Evolutionary conservation across 2,329 filamentous ascomycete genomes (phyloP).

Genomic region (Graphium sp.): DNA sequence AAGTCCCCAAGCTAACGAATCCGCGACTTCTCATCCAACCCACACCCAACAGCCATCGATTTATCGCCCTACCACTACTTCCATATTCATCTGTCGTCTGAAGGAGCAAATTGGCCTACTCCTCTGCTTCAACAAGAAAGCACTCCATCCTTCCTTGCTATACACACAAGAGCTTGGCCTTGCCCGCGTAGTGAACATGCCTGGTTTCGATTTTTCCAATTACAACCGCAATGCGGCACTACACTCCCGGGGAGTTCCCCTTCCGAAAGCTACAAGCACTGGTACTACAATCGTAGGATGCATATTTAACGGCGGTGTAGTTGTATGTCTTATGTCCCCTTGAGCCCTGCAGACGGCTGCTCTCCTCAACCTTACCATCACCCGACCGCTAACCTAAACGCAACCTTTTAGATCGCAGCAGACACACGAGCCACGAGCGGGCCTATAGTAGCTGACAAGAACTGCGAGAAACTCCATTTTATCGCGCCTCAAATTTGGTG

Average conservation of each 20-base stretch:
- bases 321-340: conserved; percentile 37
- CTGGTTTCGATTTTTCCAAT: conserved; percentile 98
- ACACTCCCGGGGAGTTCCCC: conserved; percentile 80
- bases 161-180: conserved; percentile 8
- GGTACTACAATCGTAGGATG: conserved; percentile 98
- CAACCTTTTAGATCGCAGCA: conserved; percentile 62
- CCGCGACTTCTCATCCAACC: neutral
- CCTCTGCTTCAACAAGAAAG: neutral
- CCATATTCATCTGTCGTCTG: too few species aligned
- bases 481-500: conserved; percentile 99
- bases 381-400: conserved; percentile 1
- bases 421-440: conserved; percentile 95
- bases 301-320: conserved; percentile 89
- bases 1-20: neutral
- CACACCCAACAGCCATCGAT: neutral
- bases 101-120: neutral
- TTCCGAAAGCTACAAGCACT: conserved; percentile 95
- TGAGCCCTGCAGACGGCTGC: conserved; percentile 6
- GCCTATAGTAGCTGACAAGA: conserved; percentile 99
- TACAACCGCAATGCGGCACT: conserved; percentile 97
- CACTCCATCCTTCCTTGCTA: too few species aligned
- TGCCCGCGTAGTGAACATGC: conserved; percentile 52
- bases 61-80: neutral
- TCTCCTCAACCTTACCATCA: neutral
- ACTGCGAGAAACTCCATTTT: conserved; percentile 99